Evolutionary conservation across 164 flowering plant genomes (phyloP), one percentile per base, ranked within the genome.

Genomic region (Akebia trifoliata): DNA sequence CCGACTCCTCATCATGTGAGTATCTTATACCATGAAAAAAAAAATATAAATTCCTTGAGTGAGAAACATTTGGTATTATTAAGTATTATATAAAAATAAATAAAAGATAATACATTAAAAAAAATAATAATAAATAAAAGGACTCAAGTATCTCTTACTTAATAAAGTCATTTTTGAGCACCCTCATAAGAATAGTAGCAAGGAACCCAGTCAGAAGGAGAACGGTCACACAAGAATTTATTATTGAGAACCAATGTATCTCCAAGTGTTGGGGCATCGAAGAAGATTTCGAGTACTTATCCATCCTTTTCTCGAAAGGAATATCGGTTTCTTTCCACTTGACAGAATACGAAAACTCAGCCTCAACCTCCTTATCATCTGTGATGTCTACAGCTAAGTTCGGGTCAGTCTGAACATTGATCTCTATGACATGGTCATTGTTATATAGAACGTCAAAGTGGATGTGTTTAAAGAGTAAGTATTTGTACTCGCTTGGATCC

Each of bases 191-290:
- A 64, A 80, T 78, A 1, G 80, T 78, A 4, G 82, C 85, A 40
- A 80, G 78, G 40, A 78, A 78, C 20, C 82, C 85, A 46, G 82
- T 80, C 60, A 80, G 59, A 4, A 78, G 80, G n/a, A 80, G 79
- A 42, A 80, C 84, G 2, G 78, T 80, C 47, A 78, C 80, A 56
- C 82, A 78, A 8, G 82, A 78, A 60, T 80, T 80, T 18, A 80
- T 71, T 25, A 78, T 80, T 4, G 84, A 80, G 57, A 75, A 77
- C 80, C 84, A 77, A 44, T 80, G 84, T 46, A 80, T 77, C 59
- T 80, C 81, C 76, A 77, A 62, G 65, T 78, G 84, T 29, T 73
- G 82, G 22, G 82, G 82, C 72, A 72, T 43, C 2, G 79, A 77
- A 15, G 81, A 77, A 34, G 80, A 73, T 38, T 71, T 70, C 1